Percentiles rank a stretch among this genome's conserved stretches.
These are phyloP conservation scores for Chrysanthemum makinoi DNA, from an alignment of 129 eudicot species.

Conservation along the genomic window DNA sequence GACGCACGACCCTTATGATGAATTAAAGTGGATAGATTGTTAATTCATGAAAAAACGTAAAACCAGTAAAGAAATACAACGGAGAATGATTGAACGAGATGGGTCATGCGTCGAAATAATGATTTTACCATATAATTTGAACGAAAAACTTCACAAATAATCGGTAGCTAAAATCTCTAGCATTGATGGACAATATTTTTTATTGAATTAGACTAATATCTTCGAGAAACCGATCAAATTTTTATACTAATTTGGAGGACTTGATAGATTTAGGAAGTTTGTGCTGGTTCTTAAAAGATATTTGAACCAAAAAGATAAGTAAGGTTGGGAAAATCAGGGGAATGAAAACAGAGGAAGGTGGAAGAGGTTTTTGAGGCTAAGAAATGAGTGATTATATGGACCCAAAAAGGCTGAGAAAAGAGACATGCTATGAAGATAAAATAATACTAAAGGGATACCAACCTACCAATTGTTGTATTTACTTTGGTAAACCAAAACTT, in stretches of 20 bases:
- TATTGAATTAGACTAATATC: background rate
- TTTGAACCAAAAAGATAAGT: background rate
- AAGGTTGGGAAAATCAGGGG: conserved; percentile 1
- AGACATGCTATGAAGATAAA: background rate
- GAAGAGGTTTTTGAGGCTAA: conserved; percentile 16
- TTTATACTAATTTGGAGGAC: background rate
- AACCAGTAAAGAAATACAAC: conserved; percentile 84
- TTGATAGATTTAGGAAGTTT: background rate
- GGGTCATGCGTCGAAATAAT: conserved; percentile 60
- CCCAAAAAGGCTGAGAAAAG: background rate
- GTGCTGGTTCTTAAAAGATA: background rate
- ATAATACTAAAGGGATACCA: background rate
- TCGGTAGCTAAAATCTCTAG: conserved; percentile 54
- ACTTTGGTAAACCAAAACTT: no score
- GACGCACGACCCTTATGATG: no score
- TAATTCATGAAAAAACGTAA: conserved; percentile 65
- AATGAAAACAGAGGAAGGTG: conserved; percentile 13
- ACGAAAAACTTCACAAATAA: conserved; percentile 50
- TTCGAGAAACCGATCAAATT: background rate
- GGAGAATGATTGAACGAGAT: conserved; percentile 86
- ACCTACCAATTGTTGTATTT: no score
- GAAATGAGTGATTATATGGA: conserved; percentile 13
- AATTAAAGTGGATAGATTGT: background rate
- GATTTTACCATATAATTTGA: conserved; percentile 70
- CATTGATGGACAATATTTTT: conserved; percentile 19